These are phyloP conservation scores for Blastobotrys indianensis DNA, from an alignment of 1,139 yeast species.

Conservation along the genomic window DNA sequence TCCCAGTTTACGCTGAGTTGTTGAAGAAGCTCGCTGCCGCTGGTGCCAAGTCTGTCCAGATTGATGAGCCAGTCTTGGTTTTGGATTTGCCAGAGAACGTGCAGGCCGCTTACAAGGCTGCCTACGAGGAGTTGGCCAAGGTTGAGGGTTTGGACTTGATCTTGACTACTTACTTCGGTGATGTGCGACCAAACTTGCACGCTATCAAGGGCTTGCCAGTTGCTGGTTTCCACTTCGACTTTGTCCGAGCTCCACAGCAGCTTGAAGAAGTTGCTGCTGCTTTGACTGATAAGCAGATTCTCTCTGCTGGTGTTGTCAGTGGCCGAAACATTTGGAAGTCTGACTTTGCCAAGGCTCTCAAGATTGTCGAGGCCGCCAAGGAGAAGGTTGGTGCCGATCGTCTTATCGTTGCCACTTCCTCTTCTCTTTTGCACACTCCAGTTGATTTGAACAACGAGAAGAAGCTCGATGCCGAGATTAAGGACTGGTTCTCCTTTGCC, in stretches of 20 bases:
- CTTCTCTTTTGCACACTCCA: conserved; percentile 97
- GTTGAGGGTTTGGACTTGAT: conserved; percentile 62
- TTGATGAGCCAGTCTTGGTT: conserved; percentile 95
- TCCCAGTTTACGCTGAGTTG: conserved; percentile 89
- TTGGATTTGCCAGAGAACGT: conserved; percentile 84
- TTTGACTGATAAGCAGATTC: conserved; percentile 60
- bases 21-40: conserved; percentile 83
- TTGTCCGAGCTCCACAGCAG: conserved; percentile 95
- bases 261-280: conserved; percentile 72
- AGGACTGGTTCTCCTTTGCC: conserved; percentile 98
- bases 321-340: conserved; percentile 99
- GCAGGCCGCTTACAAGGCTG: conserved; percentile 79
- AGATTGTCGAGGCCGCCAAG: conserved; percentile 73
- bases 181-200: conserved; percentile 90
- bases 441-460: conserved; percentile 89
- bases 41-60: conserved; percentile 93
- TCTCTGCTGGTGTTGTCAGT: conserved; percentile 95
- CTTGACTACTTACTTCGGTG: conserved; percentile 94
- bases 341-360: conserved; percentile 82
- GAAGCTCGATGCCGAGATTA: conserved; percentile 83
- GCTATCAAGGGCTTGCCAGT: conserved; percentile 90
- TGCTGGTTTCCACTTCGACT: conserved; percentile 94
- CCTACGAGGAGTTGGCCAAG: conserved; percentile 65
- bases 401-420: conserved; percentile 88
- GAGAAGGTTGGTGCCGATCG: conserved; percentile 82